Conservation (phyloP, 352 stramenopile genomes). For the Plasmopara muralis region DNA sequence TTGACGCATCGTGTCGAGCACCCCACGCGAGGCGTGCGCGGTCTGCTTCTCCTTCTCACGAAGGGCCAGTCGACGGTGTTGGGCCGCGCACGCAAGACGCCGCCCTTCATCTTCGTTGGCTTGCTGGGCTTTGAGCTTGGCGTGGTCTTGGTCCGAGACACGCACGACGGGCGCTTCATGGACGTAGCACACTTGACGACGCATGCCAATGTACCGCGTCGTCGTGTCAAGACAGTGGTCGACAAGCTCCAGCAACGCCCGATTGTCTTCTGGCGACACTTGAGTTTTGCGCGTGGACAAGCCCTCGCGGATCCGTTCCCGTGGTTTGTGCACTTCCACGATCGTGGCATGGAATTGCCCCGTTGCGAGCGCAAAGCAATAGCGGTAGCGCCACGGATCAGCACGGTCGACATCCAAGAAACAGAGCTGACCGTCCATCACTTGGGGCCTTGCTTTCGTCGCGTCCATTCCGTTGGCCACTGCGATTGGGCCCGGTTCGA, state of each 20-base stretch:
- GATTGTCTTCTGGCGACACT: slow-evolving; percentile 46
- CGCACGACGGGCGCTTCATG: slow-evolving; percentile 38
- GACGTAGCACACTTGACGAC: slow-evolving; percentile 33
- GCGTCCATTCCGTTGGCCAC: slow-evolving; percentile 14
- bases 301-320: slow-evolving; percentile 22
- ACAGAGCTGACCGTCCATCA: slow-evolving; percentile 56
- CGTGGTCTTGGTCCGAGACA: slow-evolving; percentile 9
- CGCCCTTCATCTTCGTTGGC: slow-evolving; percentile 54
- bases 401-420: slow-evolving; percentile 56
- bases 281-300: slow-evolving; percentile 33
- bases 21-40: slow-evolving; percentile 9
- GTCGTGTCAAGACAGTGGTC: slow-evolving; percentile 60
- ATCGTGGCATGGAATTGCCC: slow-evolving; percentile 47
- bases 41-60: slow-evolving; percentile 21
- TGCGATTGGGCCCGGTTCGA: slow-evolving; percentile 1
- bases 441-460: slow-evolving; percentile 31
- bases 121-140: slow-evolving; percentile 14
- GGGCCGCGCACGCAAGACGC: slow-evolving; percentile 57
- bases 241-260: slow-evolving; percentile 42
- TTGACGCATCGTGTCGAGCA: slow-evolving; percentile 9
- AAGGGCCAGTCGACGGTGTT: slow-evolving; percentile 41
- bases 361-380: slow-evolving; percentile 59
- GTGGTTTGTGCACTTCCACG: slow-evolving; percentile 42
- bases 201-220: slow-evolving; percentile 34
- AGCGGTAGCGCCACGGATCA: slow-evolving; percentile 47